phyloP scores from a whole-genome alignment of 2,329 filamentous ascomycete genomes.

The Fusarium paranaense region DNA sequence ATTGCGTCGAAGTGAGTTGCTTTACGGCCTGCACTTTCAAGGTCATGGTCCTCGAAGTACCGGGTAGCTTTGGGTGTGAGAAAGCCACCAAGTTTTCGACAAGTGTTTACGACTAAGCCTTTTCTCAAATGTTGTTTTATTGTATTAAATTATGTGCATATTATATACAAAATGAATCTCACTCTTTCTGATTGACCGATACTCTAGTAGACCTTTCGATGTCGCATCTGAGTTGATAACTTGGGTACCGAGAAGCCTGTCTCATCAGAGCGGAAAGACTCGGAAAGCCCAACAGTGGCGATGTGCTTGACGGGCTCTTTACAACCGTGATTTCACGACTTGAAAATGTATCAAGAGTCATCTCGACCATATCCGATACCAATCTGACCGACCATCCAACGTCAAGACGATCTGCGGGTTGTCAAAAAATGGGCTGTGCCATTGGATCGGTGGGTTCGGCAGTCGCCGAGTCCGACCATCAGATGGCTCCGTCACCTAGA shows the following conservation, averaged over 20 bases:
- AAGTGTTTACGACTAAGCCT: neutral
- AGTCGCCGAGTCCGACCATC: conserved; percentile 21
- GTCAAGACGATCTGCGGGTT: neutral
- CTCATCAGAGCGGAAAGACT: neutral
- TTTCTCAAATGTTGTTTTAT: neutral
- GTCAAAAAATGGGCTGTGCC: neutral
- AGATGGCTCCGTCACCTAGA: conserved; percentile 20
- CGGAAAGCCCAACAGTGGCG: neutral
- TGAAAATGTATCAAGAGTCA: neutral
- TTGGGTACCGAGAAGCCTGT: neutral
- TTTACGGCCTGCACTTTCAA: neutral
- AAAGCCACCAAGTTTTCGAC: neutral
- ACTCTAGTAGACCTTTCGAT: neutral
- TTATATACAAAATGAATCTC: neutral
- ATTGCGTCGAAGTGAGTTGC: neutral
- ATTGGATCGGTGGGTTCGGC: conserved; percentile 5
- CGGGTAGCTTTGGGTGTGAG: neutral
- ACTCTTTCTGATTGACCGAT: neutral
- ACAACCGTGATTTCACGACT: neutral
- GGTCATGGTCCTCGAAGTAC: neutral
- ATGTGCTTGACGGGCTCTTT: neutral
- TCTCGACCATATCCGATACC: neutral
- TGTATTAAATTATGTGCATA: neutral
- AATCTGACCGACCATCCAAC: neutral
- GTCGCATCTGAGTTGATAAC: neutral